Evolutionary conservation across 306 rosid species (phyloP).

Genomic region (Rosa rugosa): DNA sequence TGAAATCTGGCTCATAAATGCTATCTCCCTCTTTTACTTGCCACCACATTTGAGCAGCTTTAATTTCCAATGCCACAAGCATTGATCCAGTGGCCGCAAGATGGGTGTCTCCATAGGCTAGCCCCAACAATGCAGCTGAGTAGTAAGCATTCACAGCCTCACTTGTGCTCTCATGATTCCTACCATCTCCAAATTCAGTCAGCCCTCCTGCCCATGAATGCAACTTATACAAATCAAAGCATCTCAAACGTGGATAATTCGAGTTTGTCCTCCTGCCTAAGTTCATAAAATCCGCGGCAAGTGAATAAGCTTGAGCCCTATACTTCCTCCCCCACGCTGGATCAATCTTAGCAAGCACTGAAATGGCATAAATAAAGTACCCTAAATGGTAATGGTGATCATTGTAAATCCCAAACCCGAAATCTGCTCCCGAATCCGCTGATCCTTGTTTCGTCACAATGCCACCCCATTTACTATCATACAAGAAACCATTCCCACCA

Average conservation of each 20-base stretch:
- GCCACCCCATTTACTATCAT: constrained; percentile 85
- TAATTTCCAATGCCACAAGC: constrained; percentile 62
- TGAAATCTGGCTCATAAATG: constrained; percentile 56
- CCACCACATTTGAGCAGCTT: constrained; percentile 84
- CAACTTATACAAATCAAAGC: constrained; percentile 64
- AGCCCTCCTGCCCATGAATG: constrained; percentile 98
- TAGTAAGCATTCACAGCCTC: constrained; percentile 83
- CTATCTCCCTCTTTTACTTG: constrained; percentile 53
- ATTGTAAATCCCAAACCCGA: constrained; percentile 78
- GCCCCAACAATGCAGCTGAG: constrained; percentile 76
- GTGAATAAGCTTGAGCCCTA: constrained; percentile 62
- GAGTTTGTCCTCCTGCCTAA: constrained; percentile 38
- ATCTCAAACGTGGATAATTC: constrained; percentile 60
- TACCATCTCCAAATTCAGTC: constrained; percentile 74
- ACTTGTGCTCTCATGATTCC: constrained; percentile 88
- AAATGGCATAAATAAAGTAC: constrained; percentile 72
- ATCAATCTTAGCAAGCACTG: constrained; percentile 78
- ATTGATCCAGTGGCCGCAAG: constrained; percentile 61
- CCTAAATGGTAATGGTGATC: constrained; percentile 87
- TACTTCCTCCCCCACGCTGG: constrained; percentile 75
- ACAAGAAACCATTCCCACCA: constrained; percentile 65
- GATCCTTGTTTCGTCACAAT: constrained; percentile 66
- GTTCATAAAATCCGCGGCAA: constrained; percentile 68
- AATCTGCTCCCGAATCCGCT: constrained; percentile 54
- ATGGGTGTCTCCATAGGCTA: constrained; percentile 64